Base-by-base conservation (phyloP, 1,284 basidiomycete species). In the Xerocomus tenax region DNA sequence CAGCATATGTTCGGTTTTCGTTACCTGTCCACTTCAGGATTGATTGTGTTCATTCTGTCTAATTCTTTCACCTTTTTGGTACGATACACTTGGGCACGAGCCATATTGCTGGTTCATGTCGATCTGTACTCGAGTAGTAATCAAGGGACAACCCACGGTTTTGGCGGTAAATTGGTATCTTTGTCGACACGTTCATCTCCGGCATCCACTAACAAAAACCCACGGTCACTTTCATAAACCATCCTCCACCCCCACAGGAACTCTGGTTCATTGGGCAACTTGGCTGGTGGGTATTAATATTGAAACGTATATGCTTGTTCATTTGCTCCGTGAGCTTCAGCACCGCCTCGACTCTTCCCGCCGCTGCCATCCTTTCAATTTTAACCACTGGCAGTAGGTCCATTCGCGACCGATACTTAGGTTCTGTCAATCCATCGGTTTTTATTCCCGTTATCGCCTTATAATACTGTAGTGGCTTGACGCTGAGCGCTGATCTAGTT, bases 1-100 rank as follows among this genome's bases (percentile, higher is more conserved):
- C 38, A 51, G 32, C 48, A 46, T 42, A 55, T 57, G 47, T 50
- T 51, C 48, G 39, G 29, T 30, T 30, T 56, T 47, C 36, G 28
- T 56, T 52, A 28, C 36, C 45, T 35, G 12, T 41, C 49, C 18
- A 30, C 29, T 29, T 54, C n/a, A 38, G 8, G 19, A 40, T 49
- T 48, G 41, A 54, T 46, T 38, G n/a, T 43, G 45, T 46, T 58
- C 16, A 29, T 26, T 25, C 38, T 44, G 26, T 34, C 19, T 46
- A 28, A 6, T 29, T 42, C 23, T 13, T 48, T 42, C 8, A 12
- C 23, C 45, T 13, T 25, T 18, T 36, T 43, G 38, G 21, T 23
- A 29, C 36, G 8, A n/a, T 46, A 23, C 21, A 28, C 36, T 18
- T 30, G 29, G 36, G 13, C 28, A 26, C 15, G 12, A 29, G 19